These are phyloP conservation scores for Sporobolomyces phaffii DNA, from an alignment of 768 basidiomycete genomes.

Conservation along the genomic window DNA sequence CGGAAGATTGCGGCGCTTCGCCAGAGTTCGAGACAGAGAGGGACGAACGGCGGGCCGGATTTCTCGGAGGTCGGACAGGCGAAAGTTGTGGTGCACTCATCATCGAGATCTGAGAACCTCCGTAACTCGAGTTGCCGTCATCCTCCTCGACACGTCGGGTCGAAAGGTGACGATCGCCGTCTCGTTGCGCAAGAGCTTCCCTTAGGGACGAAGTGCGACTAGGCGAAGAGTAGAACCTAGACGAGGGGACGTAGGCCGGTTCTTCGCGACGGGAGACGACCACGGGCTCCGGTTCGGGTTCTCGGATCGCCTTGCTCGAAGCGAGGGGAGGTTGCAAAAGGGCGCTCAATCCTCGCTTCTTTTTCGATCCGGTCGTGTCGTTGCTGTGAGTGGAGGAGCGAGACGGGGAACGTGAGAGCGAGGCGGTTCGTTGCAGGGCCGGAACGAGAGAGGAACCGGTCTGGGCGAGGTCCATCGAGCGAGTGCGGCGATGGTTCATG, in stretches of 20 bases:
- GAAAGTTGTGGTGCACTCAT: constrained; percentile 35
- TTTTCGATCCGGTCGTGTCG: background rate
- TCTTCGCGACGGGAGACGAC: background rate
- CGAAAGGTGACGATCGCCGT: background rate
- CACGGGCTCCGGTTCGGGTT: background rate
- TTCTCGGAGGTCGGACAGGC: constrained; percentile 15
- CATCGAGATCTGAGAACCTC: constrained; percentile 7
- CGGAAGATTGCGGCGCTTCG: background rate
- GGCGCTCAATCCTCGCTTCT: constrained; percentile 1
- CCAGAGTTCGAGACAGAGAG: background rate
- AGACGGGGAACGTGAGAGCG: background rate
- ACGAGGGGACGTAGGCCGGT: background rate
- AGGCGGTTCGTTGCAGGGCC: constrained; percentile 10
- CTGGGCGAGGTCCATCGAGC: constrained; percentile 22
- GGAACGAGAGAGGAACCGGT: background rate
- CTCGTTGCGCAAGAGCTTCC: constrained; percentile 5
- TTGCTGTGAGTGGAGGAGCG: background rate
- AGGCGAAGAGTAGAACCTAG: background rate
- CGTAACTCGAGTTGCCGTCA: constrained; percentile 6
- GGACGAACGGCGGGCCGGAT: constrained; percentile 12
- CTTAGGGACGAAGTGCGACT: constrained; percentile 1
- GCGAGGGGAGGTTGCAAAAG: constrained; percentile 27
- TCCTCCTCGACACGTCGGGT: background rate
- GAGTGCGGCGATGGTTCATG: constrained; percentile 10
- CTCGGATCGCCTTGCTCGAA: constrained; percentile 2